Evolutionary conservation across 139 green algal genomes (phyloP).

Genomic region (Tetradesmus obliquus): DNA sequence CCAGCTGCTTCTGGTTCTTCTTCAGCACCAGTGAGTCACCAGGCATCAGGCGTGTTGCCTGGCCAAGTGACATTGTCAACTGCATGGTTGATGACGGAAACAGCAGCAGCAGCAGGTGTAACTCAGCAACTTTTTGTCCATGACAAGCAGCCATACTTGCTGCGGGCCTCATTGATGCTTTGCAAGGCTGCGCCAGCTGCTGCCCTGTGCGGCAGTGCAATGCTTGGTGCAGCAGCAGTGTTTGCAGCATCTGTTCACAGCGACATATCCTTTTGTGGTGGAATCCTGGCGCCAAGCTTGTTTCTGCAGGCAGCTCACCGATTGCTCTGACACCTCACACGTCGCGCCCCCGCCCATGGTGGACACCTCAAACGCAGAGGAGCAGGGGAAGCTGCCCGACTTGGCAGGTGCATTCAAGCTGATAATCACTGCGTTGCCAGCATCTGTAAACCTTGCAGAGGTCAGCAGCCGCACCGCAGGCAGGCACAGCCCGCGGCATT

Average conservation of each 20-base stretch:
- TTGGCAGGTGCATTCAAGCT: not conserved
- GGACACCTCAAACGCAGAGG: not conserved
- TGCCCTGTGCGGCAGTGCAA: too few species aligned
- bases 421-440: not conserved
- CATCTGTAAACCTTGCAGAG: not conserved
- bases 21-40: not conserved
- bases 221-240: too few species aligned
- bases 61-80: not conserved
- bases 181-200: too few species aligned
- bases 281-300: too few species aligned
- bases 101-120: not conserved
- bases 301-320: not conserved
- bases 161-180: too few species aligned
- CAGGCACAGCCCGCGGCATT: not conserved
- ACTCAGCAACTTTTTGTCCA: not conserved
- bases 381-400: not conserved
- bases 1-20: not conserved
- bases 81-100: not conserved
- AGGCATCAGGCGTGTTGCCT: not conserved
- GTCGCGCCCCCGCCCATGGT: not conserved
- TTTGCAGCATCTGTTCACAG: too few species aligned
- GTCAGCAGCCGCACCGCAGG: not conserved
- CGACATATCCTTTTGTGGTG: too few species aligned
- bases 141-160: too few species aligned
- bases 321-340: not conserved